phyloP scores from a whole-genome alignment of 306 rosid genomes.

The Quercus agrifolia region DNA sequence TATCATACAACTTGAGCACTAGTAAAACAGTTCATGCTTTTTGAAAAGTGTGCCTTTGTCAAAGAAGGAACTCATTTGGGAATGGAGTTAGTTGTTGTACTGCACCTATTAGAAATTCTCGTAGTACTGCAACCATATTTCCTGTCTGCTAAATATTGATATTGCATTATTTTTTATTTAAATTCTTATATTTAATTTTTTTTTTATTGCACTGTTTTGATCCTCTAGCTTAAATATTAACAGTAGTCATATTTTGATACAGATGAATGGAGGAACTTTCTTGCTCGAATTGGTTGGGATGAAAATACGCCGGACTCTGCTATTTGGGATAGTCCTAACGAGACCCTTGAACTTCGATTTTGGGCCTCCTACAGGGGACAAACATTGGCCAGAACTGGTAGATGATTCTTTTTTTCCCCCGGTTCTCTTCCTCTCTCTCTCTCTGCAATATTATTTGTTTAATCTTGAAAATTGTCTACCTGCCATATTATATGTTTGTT shows the following conservation, averaged over 20 bases:
- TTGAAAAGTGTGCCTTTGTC: no score
- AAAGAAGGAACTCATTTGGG: no score
- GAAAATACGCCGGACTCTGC: conserved; percentile 62
- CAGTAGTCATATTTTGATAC: conserved; percentile 1
- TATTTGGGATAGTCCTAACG: conserved; percentile 52
- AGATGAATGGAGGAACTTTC: conserved; percentile 98
- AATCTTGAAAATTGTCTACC: neutral
- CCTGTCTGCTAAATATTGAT: neutral
- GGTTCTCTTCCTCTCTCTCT: neutral
- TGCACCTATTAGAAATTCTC: neutral
- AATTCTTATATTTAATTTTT: neutral
- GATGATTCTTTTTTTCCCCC: neutral
- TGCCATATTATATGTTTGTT: neutral
- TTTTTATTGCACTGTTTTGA: neutral
- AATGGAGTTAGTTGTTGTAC: neutral
- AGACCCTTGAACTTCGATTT: conserved; percentile 84
- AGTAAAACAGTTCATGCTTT: no score
- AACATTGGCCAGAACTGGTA: conserved; percentile 97
- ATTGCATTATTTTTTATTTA: neutral
- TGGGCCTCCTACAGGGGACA: conserved; percentile 99
- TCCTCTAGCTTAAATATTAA: neutral
- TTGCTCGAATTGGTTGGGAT: conserved; percentile 79
- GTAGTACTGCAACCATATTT: neutral
- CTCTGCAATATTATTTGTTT: conserved; percentile 5
- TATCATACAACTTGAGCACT: no score